A percentile compares a stretch with the other conserved stretches of the same genome.
phyloP scores from a whole-genome alignment of 1,139 yeast species.

The Candida sp. region DNA sequence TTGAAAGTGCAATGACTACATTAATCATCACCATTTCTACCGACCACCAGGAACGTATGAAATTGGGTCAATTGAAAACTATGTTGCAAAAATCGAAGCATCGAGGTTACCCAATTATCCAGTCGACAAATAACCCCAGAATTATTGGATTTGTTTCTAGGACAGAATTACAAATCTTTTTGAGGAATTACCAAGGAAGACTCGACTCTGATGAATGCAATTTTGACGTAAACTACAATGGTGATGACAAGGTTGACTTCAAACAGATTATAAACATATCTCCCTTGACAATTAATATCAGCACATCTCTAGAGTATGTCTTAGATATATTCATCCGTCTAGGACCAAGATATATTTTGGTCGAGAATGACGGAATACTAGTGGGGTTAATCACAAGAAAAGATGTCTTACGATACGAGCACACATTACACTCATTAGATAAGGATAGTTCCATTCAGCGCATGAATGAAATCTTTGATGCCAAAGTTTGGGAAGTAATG shows the following conservation, averaged over 20 bases:
- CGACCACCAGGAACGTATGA: slow-evolving; percentile 24
- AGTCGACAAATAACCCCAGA: slow-evolving; percentile 26
- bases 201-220: slow-evolving; percentile 16
- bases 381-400: slow-evolving; percentile 66
- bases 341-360: slow-evolving; percentile 76
- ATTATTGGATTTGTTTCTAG: slow-evolving; percentile 36
- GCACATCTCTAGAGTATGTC: slow-evolving; percentile 58
- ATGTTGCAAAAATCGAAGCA: slow-evolving; percentile 37
- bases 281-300: slow-evolving; percentile 59
- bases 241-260: slow-evolving; percentile 26
- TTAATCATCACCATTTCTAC: slow-evolving; percentile 50
- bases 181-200: slow-evolving; percentile 13
- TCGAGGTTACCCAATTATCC: slow-evolving; percentile 57
- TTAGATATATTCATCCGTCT: slow-evolving; percentile 70
- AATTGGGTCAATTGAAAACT: slow-evolving; percentile 30
- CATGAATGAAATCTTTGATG: slow-evolving; percentile 20
- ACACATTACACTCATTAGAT: slow-evolving; percentile 24
- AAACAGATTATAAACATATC: slow-evolving; percentile 49
- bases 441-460: slow-evolving; percentile 6
- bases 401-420: slow-evolving; percentile 59
- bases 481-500: slow-evolving; percentile 36
- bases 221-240: slow-evolving; percentile 11
- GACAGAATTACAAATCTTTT: slow-evolving; percentile 24
- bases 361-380: slow-evolving; percentile 50
- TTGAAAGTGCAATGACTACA: slow-evolving; percentile 64